Evolutionary conservation across 1,284 basidiomycete genomes (phyloP), one percentile per base, ranked within the genome.

Genomic region (Wallemia mellicola): DNA sequence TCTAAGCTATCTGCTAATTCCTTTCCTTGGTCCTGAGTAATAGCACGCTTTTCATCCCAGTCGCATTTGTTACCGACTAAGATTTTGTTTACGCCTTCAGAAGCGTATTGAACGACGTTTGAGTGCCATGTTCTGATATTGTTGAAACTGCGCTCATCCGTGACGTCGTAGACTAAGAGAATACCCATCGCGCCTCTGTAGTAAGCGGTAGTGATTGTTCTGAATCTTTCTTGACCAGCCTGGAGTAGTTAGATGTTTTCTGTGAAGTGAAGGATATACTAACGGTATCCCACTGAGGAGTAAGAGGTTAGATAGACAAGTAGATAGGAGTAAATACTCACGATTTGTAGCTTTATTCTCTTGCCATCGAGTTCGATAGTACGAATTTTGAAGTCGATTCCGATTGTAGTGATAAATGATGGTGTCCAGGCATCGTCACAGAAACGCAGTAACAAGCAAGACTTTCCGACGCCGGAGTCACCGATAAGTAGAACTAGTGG

Each of bases 401-500:
- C 94, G 70, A 99, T 98, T 59, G 92, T 98, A 58, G 92, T 98
- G 73, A 98, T 99, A 76, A 98, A 98, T 48, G 87, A 92, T 27
- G 92, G 92, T 30, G 94, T 98, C 92, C 92, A 98, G 64, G 92
- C 87, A 72, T 98, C 94, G 74, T 98, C 94, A 71, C 92, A 98
- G 80, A 99, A 99, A 64, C 94, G 85, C 61, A 98, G 79, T 61
- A 99, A 77, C 19, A 99, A 77, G 76, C 94, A 98, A 59, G 92
- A 98, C 75, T 99, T 99, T 65, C 94, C 94, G 66, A 98, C 72
- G 60, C 72, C 71, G 65, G 64, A 57, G 24, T 56, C 58, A 27
- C 55, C 55, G 55, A 57, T 57, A 28, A 57, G 55, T 19, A 57
- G 55, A 24, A 57, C 55, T 57, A 25, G 14, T 9, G 19, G 30